Percentiles rank a stretch among this genome's conserved stretches.
phyloP scores from a whole-genome alignment of 352 stramenopile genomes.

The Phytophthora colocasiae region DNA sequence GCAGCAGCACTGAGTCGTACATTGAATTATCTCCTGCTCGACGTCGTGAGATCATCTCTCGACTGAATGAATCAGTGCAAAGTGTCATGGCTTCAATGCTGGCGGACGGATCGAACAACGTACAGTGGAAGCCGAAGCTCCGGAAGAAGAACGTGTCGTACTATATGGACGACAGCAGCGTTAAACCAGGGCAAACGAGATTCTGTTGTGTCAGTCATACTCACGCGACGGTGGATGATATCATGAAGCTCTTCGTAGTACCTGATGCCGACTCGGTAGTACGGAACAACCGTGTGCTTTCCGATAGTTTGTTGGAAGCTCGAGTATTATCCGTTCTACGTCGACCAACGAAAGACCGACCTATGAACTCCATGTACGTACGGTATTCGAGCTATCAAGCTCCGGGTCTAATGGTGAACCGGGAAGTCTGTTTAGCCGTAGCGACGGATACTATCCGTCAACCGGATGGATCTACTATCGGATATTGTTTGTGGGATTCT shows the following conservation, averaged over 20 bases:
- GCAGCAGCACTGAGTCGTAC: slow-evolving; percentile 10
- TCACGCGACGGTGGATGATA: slow-evolving; percentile 40
- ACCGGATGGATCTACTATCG: slow-evolving; percentile 53
- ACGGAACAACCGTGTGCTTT: slow-evolving; percentile 54
- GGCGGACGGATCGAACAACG: slow-evolving; percentile 35
- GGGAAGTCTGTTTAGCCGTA: slow-evolving; percentile 41
- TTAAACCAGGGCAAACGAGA: slow-evolving; percentile 47
- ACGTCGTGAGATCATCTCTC: slow-evolving; percentile 34
- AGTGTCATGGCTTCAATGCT: slow-evolving; percentile 60
- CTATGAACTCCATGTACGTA: slow-evolving; percentile 49
- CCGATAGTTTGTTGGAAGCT: slow-evolving; percentile 56
- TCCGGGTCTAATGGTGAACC: slow-evolving; percentile 47
- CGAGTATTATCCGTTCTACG: slow-evolving; percentile 50
- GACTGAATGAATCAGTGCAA: slow-evolving; percentile 41
- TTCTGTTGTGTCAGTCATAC: slow-evolving; percentile 65
- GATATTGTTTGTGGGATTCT: slow-evolving; percentile 72
- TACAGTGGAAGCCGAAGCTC: slow-evolving; percentile 54
- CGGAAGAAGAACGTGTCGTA: slow-evolving; percentile 57
- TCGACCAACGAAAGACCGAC: slow-evolving; percentile 38
- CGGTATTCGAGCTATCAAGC: slow-evolving; percentile 44
- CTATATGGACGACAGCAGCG: slow-evolving; percentile 54
- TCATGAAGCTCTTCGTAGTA: slow-evolving; percentile 62
- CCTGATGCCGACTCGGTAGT: slow-evolving; percentile 45
- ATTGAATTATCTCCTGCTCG: slow-evolving; percentile 30
- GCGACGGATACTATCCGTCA: slow-evolving; percentile 47